Percentiles rank a stretch among this genome's conserved stretches.
These are phyloP conservation scores for Xylariomycetidae sp. DNA, from an alignment of 2,329 filamentous ascomycete species.

Conservation along the genomic window DNA sequence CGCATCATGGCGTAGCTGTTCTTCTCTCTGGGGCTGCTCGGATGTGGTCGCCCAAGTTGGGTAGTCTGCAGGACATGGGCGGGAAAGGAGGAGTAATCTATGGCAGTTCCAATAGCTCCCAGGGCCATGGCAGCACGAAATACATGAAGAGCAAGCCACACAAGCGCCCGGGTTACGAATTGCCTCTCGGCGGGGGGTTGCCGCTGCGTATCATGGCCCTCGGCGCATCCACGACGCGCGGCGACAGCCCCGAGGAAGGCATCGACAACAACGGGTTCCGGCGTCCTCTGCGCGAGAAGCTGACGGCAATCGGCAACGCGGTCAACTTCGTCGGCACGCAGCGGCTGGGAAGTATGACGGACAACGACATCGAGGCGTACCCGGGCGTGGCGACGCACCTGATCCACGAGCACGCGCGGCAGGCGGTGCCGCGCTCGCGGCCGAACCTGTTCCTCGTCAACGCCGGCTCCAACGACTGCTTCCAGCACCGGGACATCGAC, in stretches of 20 bases:
- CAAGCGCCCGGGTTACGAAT: conserved; percentile 23
- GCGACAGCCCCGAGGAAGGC: conserved; percentile 24
- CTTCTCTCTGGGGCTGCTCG: conserved; percentile 21
- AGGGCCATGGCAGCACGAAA: conserved; percentile 16
- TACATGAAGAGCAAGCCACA: conserved; percentile 23
- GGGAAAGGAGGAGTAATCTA: conserved; percentile 12
- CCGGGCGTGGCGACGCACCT: conserved; percentile 24
- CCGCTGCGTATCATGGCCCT: conserved; percentile 28
- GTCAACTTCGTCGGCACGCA: conserved; percentile 30
- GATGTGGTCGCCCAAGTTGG: conserved; percentile 21
- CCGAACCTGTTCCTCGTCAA: conserved; percentile 31
- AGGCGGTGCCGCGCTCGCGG: conserved; percentile 21
- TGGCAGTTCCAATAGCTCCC: conserved; percentile 10
- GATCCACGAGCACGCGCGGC: conserved; percentile 23
- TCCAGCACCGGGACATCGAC: conserved; percentile 25
- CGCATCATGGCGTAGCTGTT: conserved; percentile 13
- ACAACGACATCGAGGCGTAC: conserved; percentile 29
- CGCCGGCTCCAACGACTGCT: conserved; percentile 30
- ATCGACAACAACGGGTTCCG: conserved; percentile 29
- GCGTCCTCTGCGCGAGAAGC: conserved; percentile 28
- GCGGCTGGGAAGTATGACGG: conserved; percentile 28
- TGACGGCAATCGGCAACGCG: conserved; percentile 25
- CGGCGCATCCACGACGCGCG: conserved; percentile 26
- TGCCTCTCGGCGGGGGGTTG: conserved; percentile 25
- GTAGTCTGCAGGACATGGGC: conserved; percentile 18